Percentiles rank a stretch among this genome's conserved stretches.
phyloP scores from a whole-genome alignment of 768 basidiomycete species.

The Mycena leptocephala region DNA sequence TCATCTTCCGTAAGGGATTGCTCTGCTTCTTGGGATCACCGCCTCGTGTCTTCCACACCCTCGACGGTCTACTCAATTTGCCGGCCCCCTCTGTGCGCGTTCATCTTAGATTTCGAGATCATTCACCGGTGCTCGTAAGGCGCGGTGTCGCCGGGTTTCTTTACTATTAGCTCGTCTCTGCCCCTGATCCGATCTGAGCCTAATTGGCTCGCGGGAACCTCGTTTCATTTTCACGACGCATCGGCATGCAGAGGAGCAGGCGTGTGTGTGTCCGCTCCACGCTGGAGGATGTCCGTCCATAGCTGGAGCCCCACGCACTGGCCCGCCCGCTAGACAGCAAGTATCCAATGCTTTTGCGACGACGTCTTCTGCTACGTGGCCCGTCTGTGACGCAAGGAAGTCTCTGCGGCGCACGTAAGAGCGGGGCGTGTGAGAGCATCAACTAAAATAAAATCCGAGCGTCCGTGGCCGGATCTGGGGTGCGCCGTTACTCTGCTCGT shows the following conservation, averaged over 20 bases:
- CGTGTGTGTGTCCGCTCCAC: background rate
- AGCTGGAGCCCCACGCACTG: background rate
- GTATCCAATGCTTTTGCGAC: slow-evolving; percentile 14
- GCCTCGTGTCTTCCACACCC: slow-evolving; percentile 7
- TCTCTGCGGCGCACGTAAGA: slow-evolving; percentile 31
- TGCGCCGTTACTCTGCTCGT: slow-evolving; percentile 34
- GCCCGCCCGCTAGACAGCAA: background rate
- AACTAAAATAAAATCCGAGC: slow-evolving; percentile 37
- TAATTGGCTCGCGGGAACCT: slow-evolving; percentile 30
- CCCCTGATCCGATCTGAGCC: slow-evolving; percentile 33
- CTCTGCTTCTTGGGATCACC: slow-evolving; percentile 5
- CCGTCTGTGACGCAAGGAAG: slow-evolving; percentile 28
- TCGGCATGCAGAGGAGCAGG: background rate
- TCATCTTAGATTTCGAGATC: slow-evolving; percentile 18
- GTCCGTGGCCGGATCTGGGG: slow-evolving; percentile 26
- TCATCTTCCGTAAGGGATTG: slow-evolving; percentile 12
- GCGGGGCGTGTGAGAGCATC: slow-evolving; percentile 29
- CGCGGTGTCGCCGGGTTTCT: slow-evolving; percentile 27
- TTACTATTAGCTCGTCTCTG: background rate
- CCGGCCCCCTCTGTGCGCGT: background rate
- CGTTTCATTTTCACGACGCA: slow-evolving; percentile 25
- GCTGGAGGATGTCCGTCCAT: slow-evolving; percentile 5
- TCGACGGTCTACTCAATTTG: slow-evolving; percentile 4
- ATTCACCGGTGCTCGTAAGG: slow-evolving; percentile 15
- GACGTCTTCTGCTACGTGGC: slow-evolving; percentile 33